phyloP scores from a whole-genome alignment of 306 rosid species.

The Castanea mollissima region DNA sequence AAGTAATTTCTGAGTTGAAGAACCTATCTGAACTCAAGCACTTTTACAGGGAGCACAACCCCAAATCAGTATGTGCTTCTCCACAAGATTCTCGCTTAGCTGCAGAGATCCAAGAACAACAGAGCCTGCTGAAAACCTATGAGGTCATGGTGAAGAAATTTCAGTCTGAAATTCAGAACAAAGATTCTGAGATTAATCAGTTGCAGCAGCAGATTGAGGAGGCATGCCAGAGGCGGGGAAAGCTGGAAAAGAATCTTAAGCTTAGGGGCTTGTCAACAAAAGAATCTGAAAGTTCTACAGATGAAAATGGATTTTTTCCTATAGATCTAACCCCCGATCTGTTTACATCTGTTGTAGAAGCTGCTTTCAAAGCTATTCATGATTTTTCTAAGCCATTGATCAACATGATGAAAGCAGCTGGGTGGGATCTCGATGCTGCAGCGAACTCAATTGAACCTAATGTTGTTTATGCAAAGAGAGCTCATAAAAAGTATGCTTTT shows the following conservation, averaged over 20 bases:
- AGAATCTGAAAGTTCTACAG: conserved; percentile 65
- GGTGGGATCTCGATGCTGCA: conserved; percentile 99
- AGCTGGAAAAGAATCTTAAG: conserved; percentile 90
- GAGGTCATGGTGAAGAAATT: conserved; percentile 99
- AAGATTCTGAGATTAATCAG: conserved; percentile 88
- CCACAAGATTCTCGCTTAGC: conserved; percentile 98
- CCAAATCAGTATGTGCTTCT: conserved; percentile 86
- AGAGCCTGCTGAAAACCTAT: conserved; percentile 88
- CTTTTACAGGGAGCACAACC: conserved; percentile 92
- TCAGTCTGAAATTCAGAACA: conserved; percentile 98
- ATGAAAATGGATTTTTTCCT: conserved; percentile 63
- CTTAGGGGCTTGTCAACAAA: conserved; percentile 88
- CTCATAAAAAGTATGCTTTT: conserved; percentile 98
- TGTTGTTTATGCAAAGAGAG: conserved; percentile 83
- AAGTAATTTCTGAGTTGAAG: conserved; percentile 89
- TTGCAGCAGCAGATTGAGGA: conserved; percentile 94
- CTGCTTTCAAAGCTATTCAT: conserved; percentile 84
- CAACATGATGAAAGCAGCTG: conserved; percentile 99
- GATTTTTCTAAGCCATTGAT: conserved; percentile 97
- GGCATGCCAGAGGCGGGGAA: conserved; percentile 75
- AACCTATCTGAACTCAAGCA: conserved; percentile 93
- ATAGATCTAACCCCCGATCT: conserved; percentile 87
- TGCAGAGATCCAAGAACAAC: conserved; percentile 99
- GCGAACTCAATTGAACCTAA: conserved; percentile 83
- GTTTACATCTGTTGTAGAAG: conserved; percentile 75